phyloP scores from a whole-genome alignment of 345 rosid genomes.

The Salix udensis region DNA sequence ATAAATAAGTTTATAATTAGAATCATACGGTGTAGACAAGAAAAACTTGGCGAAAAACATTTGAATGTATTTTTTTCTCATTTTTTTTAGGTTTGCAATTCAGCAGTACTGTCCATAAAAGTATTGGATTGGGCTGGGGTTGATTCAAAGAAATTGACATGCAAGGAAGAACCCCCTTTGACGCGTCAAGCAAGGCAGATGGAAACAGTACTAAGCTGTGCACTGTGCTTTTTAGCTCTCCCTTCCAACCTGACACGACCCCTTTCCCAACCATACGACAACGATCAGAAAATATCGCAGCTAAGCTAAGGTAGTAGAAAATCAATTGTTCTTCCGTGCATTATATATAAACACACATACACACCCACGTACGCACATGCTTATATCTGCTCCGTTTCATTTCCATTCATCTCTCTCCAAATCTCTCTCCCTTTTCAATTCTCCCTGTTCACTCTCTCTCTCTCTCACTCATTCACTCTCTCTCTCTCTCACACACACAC shows the following conservation, averaged over 20 bases:
- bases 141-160: background rate
- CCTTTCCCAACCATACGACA: background rate
- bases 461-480: background rate
- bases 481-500: background rate
- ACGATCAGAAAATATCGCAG: background rate
- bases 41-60: too few relatives aligned
- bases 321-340: background rate
- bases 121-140: background rate
- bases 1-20: too few relatives aligned
- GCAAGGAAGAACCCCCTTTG: background rate
- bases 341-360: background rate
- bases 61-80: too few relatives aligned
- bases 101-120: too few relatives aligned
- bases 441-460: too few relatives aligned
- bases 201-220: background rate
- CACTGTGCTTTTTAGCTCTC: background rate
- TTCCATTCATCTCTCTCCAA: background rate
- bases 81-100: too few relatives aligned
- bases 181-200: background rate
- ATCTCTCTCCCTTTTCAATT: background rate
- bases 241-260: background rate
- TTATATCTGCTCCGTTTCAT: background rate
- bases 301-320: too few relatives aligned
- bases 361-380: background rate
- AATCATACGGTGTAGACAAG: too few relatives aligned